A percentile compares a stretch with the other conserved stretches of the same genome.
These are phyloP conservation scores for Prunus padus DNA, from an alignment of 306 rosid species.

Conservation along the genomic window DNA sequence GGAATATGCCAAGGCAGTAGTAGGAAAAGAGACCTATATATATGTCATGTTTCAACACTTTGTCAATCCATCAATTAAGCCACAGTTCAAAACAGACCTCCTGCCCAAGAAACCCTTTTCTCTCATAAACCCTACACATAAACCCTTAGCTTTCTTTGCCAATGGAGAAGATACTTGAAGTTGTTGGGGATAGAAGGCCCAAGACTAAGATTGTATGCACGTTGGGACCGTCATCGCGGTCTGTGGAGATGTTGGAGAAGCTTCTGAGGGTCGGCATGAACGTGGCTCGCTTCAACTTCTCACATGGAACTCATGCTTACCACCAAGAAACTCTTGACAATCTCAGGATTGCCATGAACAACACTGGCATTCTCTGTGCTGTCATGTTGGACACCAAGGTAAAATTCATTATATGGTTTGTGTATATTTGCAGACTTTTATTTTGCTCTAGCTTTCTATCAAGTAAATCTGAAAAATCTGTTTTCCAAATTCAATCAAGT, in stretches of 20 bases:
- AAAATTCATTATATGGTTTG: neutral
- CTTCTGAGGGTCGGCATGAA: constrained; percentile 37
- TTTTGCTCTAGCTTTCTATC: neutral
- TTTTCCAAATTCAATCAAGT: too few species aligned
- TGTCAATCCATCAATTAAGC: neutral
- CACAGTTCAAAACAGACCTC: neutral
- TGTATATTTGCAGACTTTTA: neutral
- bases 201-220: constrained; percentile 45
- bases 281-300: constrained; percentile 52
- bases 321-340: constrained; percentile 44
- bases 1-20: neutral
- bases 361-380: constrained; percentile 39
- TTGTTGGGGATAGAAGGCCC: constrained; percentile 13
- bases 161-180: constrained; percentile 9
- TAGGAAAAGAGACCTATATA: neutral
- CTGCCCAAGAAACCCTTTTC: neutral
- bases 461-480: too few species aligned
- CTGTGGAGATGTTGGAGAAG: constrained; percentile 35
- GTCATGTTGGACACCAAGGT: constrained; percentile 28
- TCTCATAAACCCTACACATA: neutral
- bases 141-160: neutral
- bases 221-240: constrained; percentile 32
- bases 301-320: constrained; percentile 34
- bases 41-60: neutral
- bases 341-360: constrained; percentile 28